Conservation (phyloP, 345 rosid species). For the Ceriops decandra region DNA sequence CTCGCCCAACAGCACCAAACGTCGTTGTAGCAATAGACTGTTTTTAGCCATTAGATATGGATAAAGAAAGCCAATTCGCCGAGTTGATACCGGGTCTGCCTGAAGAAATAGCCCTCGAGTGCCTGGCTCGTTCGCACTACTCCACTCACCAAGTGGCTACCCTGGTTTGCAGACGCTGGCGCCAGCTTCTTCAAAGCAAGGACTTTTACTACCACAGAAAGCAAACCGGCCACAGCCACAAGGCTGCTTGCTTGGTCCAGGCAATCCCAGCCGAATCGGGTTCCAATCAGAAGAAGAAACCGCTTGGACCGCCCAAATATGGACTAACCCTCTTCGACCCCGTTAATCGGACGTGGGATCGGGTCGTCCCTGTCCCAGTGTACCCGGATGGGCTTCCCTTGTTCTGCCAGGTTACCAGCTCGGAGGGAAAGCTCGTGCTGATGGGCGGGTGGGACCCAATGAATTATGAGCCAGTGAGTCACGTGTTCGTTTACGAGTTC, state of each 20-base stretch:
- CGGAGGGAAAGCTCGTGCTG: constrained; percentile 54
- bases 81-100: constrained; percentile 53
- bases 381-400: constrained; percentile 55
- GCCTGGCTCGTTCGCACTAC: constrained; percentile 49
- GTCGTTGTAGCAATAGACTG: too few relatives aligned
- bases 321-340: constrained; percentile 45
- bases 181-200: constrained; percentile 35
- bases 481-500: constrained; percentile 55
- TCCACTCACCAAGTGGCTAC: constrained; percentile 41
- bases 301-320: constrained; percentile 31
- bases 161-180: constrained; percentile 54
- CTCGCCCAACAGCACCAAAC: too few relatives aligned
- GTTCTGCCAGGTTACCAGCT: constrained; percentile 54
- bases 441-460: constrained; percentile 73
- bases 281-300: constrained; percentile 21
- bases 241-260: constrained; percentile 56
- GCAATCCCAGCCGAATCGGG: constrained; percentile 10
- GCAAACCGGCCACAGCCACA: constrained; percentile 33
- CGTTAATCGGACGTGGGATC: constrained; percentile 36
- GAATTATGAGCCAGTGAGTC: constrained; percentile 45
- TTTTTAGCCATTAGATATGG: background rate
- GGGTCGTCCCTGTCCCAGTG: constrained; percentile 35
- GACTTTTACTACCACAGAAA: constrained; percentile 48
- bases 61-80: background rate
- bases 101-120: constrained; percentile 51